Evolutionary conservation across 306 rosid species (phyloP).

Genomic region (Castanopsis chinensis): DNA sequence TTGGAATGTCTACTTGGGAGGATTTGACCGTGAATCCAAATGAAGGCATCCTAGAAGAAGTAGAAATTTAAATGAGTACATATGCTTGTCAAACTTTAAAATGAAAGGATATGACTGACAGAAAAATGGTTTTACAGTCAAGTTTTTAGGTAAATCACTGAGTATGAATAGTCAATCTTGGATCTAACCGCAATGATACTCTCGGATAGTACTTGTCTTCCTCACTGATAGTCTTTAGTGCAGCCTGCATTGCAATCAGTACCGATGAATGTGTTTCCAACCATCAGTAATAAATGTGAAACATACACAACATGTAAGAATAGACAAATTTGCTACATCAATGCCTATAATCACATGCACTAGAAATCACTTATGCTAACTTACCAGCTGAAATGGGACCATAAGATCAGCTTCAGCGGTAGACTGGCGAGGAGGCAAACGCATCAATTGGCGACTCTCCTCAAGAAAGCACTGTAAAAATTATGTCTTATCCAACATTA

Average conservation of each 20-base stretch:
- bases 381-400: conserved; percentile 95
- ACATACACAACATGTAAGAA: conserved; percentile 17
- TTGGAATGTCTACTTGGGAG: conserved; percentile 54
- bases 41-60: conserved; percentile 77
- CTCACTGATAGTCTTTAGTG: conserved; percentile 83
- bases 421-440: conserved; percentile 93
- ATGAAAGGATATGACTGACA: conserved; percentile 4
- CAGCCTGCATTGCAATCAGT: conserved; percentile 64
- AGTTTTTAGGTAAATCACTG: conserved; percentile 2
- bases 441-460: conserved; percentile 93
- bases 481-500: conserved; percentile 4
- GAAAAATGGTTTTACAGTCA: neutral
- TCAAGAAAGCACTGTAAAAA: conserved; percentile 84
- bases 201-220: conserved; percentile 86
- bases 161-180: conserved; percentile 8
- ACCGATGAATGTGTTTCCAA: conserved; percentile 20
- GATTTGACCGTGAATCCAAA: conserved; percentile 79
- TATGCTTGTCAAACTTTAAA: conserved; percentile 16
- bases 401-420: conserved; percentile 98
- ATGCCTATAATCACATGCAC: conserved; percentile 15
- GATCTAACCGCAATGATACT: conserved; percentile 78
- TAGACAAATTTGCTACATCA: conserved; percentile 12
- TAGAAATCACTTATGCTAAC: conserved; percentile 22
- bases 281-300: conserved; percentile 13
- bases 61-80: conserved; percentile 22